phyloP scores from a whole-genome alignment of 768 basidiomycete species.

The Neoboletus magnificus region DNA sequence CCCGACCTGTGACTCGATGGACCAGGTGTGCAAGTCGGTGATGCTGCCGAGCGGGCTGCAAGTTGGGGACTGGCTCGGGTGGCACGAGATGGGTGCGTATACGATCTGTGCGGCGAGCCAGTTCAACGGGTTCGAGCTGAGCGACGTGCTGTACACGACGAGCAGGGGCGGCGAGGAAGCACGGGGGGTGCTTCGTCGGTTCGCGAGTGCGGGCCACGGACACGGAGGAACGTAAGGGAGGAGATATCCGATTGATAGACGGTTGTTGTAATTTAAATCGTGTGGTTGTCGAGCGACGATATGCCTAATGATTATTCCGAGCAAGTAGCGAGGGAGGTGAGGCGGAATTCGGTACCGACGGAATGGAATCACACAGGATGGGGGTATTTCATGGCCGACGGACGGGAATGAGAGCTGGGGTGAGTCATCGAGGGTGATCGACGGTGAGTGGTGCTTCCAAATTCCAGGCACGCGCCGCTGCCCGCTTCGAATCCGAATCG shows the following conservation, averaged over 20 bases:
- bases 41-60: conserved; percentile 64
- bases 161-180: conserved; percentile 56
- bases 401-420: conserved; percentile 9
- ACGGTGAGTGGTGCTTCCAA: conserved; percentile 25
- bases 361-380: not conserved
- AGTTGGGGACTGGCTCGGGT: conserved; percentile 98
- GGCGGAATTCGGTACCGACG: conserved; percentile 9
- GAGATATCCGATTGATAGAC: not conserved
- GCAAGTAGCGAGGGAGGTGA: not conserved
- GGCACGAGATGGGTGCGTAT: conserved; percentile 98
- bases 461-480: conserved; percentile 23
- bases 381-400: conserved; percentile 9
- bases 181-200: conserved; percentile 47
- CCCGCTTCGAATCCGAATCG: conserved; percentile 18
- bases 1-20: conserved; percentile 97
- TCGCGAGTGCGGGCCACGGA: conserved; percentile 43
- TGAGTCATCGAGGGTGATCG: conserved; percentile 30
- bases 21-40: conserved; percentile 73
- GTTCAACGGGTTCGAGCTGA: conserved; percentile 89
- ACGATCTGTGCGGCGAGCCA: conserved; percentile 96
- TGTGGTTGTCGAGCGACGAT: conserved; percentile 1
- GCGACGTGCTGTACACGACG: conserved; percentile 75
- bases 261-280: conserved; percentile 14
- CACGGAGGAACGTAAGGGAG: conserved; percentile 20
- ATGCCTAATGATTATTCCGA: conserved; percentile 13